Evolutionary conservation across 2,329 filamentous ascomycete species (phyloP).

Genomic region (Thyridium curvatum): DNA sequence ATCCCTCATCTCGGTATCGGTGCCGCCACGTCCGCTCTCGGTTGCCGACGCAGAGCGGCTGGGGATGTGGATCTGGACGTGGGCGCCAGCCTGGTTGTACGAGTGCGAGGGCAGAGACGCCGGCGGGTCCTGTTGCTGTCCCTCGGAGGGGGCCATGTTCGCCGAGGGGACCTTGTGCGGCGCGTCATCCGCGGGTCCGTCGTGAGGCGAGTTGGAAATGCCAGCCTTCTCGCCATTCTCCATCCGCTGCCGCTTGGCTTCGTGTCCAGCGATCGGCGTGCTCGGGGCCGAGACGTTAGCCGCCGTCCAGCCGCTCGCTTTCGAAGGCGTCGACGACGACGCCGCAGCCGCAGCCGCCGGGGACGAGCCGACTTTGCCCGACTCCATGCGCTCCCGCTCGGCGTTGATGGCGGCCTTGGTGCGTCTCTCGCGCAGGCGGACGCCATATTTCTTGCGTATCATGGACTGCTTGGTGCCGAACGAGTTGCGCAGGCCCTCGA

Average conservation of each 20-base stretch:
- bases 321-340: background rate
- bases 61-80: background rate
- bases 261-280: conserved; percentile 11
- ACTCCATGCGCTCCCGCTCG: conserved; percentile 29
- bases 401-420: conserved; percentile 38
- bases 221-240: conserved; percentile 10
- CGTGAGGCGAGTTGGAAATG: conserved; percentile 2
- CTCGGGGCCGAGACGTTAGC: conserved; percentile 11
- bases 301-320: conserved; percentile 11
- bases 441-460: conserved; percentile 53
- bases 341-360: background rate
- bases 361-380: background rate
- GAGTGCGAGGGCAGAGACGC: background rate
- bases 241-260: conserved; percentile 17
- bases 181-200: conserved; percentile 6
- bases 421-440: conserved; percentile 43
- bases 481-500: conserved; percentile 42
- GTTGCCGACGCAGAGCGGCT: background rate
- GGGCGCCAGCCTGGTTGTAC: background rate
- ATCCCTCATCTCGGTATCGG: background rate
- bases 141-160: too few relatives aligned
- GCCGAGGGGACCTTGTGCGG: conserved; percentile 9
- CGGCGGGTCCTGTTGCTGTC: background rate
- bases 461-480: conserved; percentile 50
- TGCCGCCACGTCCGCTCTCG: background rate